Evolutionary conservation across 805 yeast species (phyloP).

Genomic region (Scheffersomyces coipomensis): DNA sequence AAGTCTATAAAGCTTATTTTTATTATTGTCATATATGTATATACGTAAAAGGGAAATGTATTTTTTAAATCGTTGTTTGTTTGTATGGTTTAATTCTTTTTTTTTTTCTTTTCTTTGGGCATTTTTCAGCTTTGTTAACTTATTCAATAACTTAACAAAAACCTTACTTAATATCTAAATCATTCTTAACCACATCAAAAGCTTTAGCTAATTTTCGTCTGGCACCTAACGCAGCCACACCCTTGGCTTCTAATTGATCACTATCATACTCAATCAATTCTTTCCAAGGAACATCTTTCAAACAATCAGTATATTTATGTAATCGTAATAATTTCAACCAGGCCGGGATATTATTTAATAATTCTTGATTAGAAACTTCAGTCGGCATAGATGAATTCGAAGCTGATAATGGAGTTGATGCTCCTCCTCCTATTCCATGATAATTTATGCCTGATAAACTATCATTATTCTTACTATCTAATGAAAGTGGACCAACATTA

Average conservation of each 20-base stretch:
- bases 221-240: conserved; percentile 95
- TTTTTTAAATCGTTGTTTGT: no score
- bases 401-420: conserved; percentile 8
- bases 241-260: conserved; percentile 65
- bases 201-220: conserved; percentile 90
- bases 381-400: conserved; percentile 37
- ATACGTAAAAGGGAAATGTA: no score
- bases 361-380: conserved; percentile 40
- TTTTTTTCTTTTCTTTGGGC: neutral
- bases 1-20: no score
- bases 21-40: no score
- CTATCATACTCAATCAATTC: conserved; percentile 73
- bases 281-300: conserved; percentile 75
- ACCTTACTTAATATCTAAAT: no score
- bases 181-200: conserved; percentile 68
- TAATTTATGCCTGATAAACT: conserved; percentile 1
- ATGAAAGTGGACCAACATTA: conserved; percentile 6
- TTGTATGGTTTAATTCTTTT: no score
- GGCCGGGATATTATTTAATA: conserved; percentile 76
- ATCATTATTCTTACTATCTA: conserved; percentile 5
- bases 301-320: conserved; percentile 89
- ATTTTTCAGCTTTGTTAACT: no score
- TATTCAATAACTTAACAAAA: no score
- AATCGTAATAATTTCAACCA: conserved; percentile 89
- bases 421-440: conserved; percentile 2